Evolutionary conservation across 2,329 filamentous ascomycete species (phyloP).

Genomic region (Neofusicoccum sp.): DNA sequence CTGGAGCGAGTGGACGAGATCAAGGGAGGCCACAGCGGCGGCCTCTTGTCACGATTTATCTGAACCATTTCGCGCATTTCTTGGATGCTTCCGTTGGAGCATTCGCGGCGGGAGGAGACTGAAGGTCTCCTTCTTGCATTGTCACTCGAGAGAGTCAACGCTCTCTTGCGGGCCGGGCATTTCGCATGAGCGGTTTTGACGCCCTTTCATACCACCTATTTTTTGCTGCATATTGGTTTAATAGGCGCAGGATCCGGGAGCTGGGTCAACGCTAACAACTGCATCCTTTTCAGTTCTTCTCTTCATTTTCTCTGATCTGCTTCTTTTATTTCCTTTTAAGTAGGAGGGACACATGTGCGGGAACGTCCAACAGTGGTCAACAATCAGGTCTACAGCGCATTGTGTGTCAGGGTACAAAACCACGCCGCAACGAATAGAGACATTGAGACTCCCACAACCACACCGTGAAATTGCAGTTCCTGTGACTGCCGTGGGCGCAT

Average conservation of each 20-base stretch:
- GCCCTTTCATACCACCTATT: background rate
- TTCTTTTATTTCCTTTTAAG: background rate
- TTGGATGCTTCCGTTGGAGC: background rate
- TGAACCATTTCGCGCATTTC: conserved; percentile 8
- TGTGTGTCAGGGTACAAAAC: background rate
- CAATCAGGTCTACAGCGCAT: background rate
- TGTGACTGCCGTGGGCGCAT: background rate
- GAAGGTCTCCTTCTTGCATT: background rate
- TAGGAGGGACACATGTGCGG: background rate
- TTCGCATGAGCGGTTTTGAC: background rate
- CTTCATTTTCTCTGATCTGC: background rate
- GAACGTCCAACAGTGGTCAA: background rate
- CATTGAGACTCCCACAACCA: background rate
- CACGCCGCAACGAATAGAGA: background rate
- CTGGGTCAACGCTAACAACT: background rate
- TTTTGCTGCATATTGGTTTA: conserved; percentile 16
- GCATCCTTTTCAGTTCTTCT: background rate
- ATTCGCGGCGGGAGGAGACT: background rate
- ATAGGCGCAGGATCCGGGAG: background rate
- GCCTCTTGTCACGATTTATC: conserved; percentile 9
- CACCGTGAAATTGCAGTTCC: background rate
- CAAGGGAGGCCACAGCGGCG: background rate
- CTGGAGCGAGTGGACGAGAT: conserved; percentile 15
- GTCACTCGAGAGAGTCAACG: background rate
- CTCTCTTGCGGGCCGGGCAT: background rate